A percentile compares a stretch with the other conserved stretches of the same genome.
These are phyloP conservation scores for Ananas comosus DNA, from an alignment of 176 grass and related monocot species.

Conservation along the genomic window DNA sequence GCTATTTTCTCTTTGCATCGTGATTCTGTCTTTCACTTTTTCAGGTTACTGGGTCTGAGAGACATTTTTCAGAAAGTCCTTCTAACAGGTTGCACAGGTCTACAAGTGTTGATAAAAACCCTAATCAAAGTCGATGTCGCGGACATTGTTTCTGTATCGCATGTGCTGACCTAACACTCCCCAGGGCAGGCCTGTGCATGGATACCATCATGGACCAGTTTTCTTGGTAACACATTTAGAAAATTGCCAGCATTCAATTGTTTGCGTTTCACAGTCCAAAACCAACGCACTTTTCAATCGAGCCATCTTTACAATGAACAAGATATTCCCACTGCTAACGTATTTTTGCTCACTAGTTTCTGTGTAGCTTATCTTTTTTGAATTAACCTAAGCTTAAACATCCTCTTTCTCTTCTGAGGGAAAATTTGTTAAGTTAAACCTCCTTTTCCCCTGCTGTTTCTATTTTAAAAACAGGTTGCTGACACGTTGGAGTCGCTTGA, in stretches of 20 bases:
- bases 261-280: no score
- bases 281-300: no score
- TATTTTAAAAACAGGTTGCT: conserved; percentile 45
- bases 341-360: no score
- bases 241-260: not conserved
- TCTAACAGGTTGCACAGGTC: conserved; percentile 21
- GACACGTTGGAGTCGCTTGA: conserved; percentile 88
- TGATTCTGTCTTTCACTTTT: conserved; percentile 9
- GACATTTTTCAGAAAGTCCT: conserved; percentile 43
- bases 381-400: no score
- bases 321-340: no score
- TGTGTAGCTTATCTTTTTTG: no score
- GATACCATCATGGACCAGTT: conserved; percentile 64
- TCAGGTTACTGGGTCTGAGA: conserved; percentile 51
- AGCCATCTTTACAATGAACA: no score
- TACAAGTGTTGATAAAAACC: conserved; percentile 41
- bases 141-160: conserved; percentile 74
- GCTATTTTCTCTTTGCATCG: conserved; percentile 5
- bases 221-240: conserved; percentile 51
- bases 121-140: conserved; percentile 58
- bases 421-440: not conserved
- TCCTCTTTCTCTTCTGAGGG: no score
- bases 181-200: conserved; percentile 76
- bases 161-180: conserved; percentile 77
- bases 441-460: not conserved